Percentiles rank a stretch among this genome's conserved stretches.
Conservation (phyloP, 148 eudicot genomes). For the Polygonum aviculare region DNA sequence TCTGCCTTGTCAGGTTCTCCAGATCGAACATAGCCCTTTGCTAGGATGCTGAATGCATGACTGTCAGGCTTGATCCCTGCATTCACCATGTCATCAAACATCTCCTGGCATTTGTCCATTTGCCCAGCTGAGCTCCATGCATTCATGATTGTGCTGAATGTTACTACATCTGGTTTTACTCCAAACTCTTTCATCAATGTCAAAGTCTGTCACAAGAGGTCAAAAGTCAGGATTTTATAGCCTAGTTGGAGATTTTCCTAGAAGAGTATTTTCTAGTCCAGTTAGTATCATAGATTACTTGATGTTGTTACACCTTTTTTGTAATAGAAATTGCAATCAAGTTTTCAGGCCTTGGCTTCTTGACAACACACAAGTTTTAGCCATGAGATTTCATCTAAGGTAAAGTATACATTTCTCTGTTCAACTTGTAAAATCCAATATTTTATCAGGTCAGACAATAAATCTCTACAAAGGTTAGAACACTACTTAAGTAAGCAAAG, state of each 20-base stretch:
- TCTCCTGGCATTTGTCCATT: slow-evolving; percentile 70
- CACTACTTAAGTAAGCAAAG: not conserved
- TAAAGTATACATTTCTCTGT: not conserved
- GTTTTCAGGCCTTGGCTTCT: not conserved
- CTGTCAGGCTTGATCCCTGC: slow-evolving; percentile 66
- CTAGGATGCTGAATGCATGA: slow-evolving; percentile 82
- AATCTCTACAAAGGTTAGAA: not conserved
- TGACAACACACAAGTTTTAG: not conserved
- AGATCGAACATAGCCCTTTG: slow-evolving; percentile 85
- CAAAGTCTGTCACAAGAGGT: slow-evolving; percentile 35
- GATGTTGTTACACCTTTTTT: not conserved
- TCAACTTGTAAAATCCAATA: not conserved
- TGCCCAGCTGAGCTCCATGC: slow-evolving; percentile 87
- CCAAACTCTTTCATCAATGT: slow-evolving; percentile 79
- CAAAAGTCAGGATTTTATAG: not conserved
- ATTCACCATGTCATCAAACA: slow-evolving; percentile 71
- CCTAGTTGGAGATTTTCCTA: not conserved
- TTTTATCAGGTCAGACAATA: not conserved
- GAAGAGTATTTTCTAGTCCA: not conserved
- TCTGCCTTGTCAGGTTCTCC: slow-evolving; percentile 72
- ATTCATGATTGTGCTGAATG: slow-evolving; percentile 97
- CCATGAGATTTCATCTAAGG: not conserved
- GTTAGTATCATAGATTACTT: not conserved
- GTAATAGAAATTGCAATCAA: not conserved
- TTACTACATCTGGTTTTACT: slow-evolving; percentile 85